These are phyloP conservation scores for Aristolochia fimbriata DNA, from an alignment of 164 flowering plant species.

Conservation along the genomic window DNA sequence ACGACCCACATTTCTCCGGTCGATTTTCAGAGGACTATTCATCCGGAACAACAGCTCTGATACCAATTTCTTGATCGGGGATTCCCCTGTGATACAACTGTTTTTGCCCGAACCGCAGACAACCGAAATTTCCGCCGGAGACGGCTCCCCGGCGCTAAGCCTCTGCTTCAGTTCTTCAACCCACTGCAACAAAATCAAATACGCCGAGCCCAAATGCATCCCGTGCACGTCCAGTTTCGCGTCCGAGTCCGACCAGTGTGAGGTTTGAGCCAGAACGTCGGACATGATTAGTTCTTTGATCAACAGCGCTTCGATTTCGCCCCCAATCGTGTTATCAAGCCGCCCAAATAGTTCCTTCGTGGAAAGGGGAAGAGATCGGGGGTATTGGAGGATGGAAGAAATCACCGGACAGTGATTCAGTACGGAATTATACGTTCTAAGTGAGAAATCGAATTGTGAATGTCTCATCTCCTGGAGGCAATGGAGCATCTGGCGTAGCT, in stretches of 20 bases:
- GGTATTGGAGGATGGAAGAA: conserved; percentile 28
- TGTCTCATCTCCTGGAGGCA: conserved; percentile 25
- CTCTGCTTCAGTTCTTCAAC: conserved; percentile 36
- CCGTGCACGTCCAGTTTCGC: conserved; percentile 87
- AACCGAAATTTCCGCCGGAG: conserved; percentile 50
- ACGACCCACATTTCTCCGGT: no score
- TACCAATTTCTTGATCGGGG: no score
- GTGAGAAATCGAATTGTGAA: conserved; percentile 27
- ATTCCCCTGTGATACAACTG: conserved; percentile 17
- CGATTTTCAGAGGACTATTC: no score
- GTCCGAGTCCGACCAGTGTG: conserved; percentile 45
- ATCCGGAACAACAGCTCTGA: no score
- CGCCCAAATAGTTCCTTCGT: conserved; percentile 29
- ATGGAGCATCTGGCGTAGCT: no score
- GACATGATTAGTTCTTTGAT: conserved; percentile 43
- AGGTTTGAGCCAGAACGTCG: conserved; percentile 31
- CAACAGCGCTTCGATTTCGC: conserved; percentile 33
- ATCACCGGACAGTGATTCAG: conserved; percentile 63
- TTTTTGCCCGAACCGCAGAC: conserved; percentile 87
- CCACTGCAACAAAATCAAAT: conserved; percentile 75
- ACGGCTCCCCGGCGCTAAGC: conserved; percentile 15
- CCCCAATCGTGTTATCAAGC: conserved; percentile 9
- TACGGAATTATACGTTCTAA: conserved; percentile 71
- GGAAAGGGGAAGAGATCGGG: conserved; percentile 35
- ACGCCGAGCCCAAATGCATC: conserved; percentile 65